phyloP scores from a whole-genome alignment of 176 grass and related monocot species.

The Luzula sylvatica region DNA sequence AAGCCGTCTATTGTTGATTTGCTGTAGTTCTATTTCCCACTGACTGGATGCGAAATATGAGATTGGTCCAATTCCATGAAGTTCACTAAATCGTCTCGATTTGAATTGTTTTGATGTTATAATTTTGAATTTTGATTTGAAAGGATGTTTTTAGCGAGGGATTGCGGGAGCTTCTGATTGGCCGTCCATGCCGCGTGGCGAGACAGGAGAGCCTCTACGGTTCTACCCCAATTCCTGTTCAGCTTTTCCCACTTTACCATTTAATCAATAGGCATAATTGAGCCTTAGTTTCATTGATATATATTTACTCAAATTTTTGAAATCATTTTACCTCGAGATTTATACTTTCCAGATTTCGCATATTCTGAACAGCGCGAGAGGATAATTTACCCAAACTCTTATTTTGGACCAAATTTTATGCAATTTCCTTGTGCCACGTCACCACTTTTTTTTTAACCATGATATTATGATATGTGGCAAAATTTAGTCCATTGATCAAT shows the following conservation, averaged over 20 bases:
- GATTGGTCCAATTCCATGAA: no score
- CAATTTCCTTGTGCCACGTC: no score
- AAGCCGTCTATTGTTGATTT: no score
- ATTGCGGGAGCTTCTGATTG: constrained; percentile 30
- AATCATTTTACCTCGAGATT: constrained; percentile 42
- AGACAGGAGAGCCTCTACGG: constrained; percentile 47
- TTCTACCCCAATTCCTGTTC: constrained; percentile 43
- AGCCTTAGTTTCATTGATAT: no score
- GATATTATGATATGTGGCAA: no score
- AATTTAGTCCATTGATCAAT: no score
- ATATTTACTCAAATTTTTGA: not conserved
- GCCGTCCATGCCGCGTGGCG: constrained; percentile 51
- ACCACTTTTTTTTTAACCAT: no score
- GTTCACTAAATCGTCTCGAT: not conserved
- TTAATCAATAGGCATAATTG: not conserved
- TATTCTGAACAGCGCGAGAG: constrained; percentile 66
- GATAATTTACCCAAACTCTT: no score
- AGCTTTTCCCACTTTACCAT: constrained; percentile 20
- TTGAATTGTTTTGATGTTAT: constrained; percentile 16
- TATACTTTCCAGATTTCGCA: constrained; percentile 84
- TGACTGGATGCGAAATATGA: no score
- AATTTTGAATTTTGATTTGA: not conserved
- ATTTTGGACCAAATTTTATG: no score
- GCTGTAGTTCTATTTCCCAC: no score
- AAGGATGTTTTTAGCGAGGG: constrained; percentile 33